Evolutionary conservation across 2,329 filamentous ascomycete genomes (phyloP).

Genomic region (Mycosphaerella arachidis): DNA sequence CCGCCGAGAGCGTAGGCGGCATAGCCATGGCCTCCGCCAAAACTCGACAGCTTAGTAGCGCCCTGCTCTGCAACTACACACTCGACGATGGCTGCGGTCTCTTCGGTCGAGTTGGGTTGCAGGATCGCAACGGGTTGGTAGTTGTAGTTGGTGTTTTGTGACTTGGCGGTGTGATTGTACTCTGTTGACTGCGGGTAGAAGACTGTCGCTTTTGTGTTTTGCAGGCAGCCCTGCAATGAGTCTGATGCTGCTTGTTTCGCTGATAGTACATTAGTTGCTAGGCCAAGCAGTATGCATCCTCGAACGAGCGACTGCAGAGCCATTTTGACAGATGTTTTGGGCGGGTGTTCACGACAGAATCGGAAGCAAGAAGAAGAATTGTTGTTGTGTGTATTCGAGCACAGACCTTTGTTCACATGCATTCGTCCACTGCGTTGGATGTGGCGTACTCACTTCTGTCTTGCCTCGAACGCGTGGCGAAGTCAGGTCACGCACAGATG

Average conservation of each 20-base stretch:
- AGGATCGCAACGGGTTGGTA: conserved; percentile 12
- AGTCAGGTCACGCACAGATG: not conserved
- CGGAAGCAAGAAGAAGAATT: not conserved
- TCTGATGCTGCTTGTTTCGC: not conserved
- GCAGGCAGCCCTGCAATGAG: not conserved
- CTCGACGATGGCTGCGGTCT: conserved; percentile 9
- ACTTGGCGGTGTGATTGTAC: conserved; percentile 5
- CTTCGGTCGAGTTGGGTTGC: conserved; percentile 8
- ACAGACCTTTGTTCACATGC: not conserved
- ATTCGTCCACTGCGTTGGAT: not conserved
- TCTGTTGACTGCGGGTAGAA: not conserved
- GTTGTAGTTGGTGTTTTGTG: conserved; percentile 19
- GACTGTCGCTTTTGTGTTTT: not conserved
- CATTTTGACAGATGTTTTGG: not conserved
- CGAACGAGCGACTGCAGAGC: not conserved
- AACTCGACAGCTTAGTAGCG: conserved; percentile 10
- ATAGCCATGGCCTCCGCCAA: conserved; percentile 19
- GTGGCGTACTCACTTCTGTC: not conserved
- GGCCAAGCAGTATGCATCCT: not conserved
- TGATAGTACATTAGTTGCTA: not conserved
- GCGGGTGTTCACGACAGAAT: not conserved
- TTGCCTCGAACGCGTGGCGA: not conserved
- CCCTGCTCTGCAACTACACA: conserved; percentile 6
- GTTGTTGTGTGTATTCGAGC: not conserved
- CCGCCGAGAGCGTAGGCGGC: conserved; percentile 18